Conservation (phyloP, 2,329 filamentous ascomycete species). For the Lasiodiplodia sp. region DNA sequence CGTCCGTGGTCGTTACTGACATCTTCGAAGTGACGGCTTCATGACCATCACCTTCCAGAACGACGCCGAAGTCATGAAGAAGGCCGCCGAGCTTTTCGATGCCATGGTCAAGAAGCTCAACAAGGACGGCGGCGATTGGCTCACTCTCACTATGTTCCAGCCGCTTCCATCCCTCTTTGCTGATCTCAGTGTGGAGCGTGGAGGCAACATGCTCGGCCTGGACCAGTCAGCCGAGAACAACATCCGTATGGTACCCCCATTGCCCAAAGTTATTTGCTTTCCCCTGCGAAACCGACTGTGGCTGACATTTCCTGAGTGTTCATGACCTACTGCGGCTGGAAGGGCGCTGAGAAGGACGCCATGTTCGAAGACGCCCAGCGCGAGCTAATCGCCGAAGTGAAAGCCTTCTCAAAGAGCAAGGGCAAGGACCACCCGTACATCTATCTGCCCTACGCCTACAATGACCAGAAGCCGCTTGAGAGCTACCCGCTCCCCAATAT, state of each 20-base stretch:
- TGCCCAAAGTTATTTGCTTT: too few species aligned
- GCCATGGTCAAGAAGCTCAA: conserved; percentile 47
- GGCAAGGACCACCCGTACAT: conserved; percentile 21
- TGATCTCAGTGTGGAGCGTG: conserved; percentile 21
- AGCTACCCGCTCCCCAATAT: conserved; percentile 36
- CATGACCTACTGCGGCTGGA: conserved; percentile 25
- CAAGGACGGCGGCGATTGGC: conserved; percentile 30
- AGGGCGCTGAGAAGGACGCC: conserved; percentile 19
- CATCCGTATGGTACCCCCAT: conserved; percentile 17
- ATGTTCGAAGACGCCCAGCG: conserved; percentile 8
- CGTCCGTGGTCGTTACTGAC: not conserved
- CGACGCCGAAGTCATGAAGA: conserved; percentile 45
- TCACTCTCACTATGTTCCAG: conserved; percentile 34
- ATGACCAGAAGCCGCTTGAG: conserved; percentile 33
- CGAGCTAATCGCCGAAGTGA: conserved; percentile 10
- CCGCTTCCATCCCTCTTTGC: conserved; percentile 32
- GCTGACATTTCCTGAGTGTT: not conserved
- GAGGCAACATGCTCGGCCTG: conserved; percentile 36
- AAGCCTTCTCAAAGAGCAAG: conserved; percentile 8
- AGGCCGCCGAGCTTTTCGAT: conserved; percentile 50
- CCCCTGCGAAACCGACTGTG: not conserved
- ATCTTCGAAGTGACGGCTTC: conserved; percentile 33
- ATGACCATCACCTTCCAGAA: conserved; percentile 42
- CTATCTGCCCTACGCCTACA: conserved; percentile 27
- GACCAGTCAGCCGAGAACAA: conserved; percentile 34